Conservation (phyloP, 352 stramenopile species). For the Phytophthora citricola region DNA sequence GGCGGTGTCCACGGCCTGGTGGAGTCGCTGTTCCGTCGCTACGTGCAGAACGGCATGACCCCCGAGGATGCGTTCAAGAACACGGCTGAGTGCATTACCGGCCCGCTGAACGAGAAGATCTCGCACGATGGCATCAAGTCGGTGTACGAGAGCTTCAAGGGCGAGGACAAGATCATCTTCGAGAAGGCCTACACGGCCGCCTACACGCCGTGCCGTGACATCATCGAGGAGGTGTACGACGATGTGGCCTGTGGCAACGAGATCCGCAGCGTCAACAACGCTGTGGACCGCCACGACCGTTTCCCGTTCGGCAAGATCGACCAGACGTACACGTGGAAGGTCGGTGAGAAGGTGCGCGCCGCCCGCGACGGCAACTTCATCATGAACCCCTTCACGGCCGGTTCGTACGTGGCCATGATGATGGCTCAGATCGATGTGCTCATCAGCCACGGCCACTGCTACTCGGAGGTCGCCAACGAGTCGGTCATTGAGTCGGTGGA, state of each 20-base stretch:
- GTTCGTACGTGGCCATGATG: constrained; percentile 99
- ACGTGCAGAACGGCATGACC: constrained; percentile 94
- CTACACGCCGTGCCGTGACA: constrained; percentile 97
- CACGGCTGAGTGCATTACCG: constrained; percentile 97
- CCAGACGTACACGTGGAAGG: constrained; percentile 96
- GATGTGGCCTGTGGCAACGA: constrained; percentile 98
- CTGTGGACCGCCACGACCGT: constrained; percentile 93
- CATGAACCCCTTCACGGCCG: constrained; percentile 97
- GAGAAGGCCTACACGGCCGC: constrained; percentile 96
- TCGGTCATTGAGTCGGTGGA: constrained; percentile 99
- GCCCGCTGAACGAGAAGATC: constrained; percentile 97
- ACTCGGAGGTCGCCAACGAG: constrained; percentile 99
- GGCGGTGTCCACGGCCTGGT: constrained; percentile 98
- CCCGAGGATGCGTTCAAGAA: constrained; percentile 97
- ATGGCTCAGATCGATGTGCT: constrained; percentile 98
- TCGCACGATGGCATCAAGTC: constrained; percentile 97
- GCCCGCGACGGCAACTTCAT: constrained; percentile 96
- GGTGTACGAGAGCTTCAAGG: constrained; percentile 95
- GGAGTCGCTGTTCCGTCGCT: constrained; percentile 97
- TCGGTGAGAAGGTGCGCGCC: constrained; percentile 96
- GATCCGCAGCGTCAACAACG: constrained; percentile 98
- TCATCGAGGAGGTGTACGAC: constrained; percentile 99
- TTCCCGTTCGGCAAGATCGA: constrained; percentile 98
- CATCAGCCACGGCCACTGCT: constrained; percentile 95
- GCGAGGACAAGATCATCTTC: constrained; percentile 94